Base-by-base conservation (phyloP, 345 rosid species). In the Citrus sinensis region DNA sequence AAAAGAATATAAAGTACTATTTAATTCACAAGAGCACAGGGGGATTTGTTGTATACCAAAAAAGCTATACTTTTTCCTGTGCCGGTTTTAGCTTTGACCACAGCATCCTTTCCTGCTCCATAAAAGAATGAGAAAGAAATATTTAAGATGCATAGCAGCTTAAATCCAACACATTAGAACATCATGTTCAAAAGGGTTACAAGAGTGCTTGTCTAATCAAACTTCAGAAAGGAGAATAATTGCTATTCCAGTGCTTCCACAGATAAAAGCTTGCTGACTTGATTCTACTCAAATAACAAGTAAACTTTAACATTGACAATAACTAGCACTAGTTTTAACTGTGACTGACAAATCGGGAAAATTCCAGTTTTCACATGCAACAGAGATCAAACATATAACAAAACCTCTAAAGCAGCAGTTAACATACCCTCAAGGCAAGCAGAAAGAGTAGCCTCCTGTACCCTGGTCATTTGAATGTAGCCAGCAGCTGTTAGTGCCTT, bases 51-150 rank as follows among this genome's bases (percentile, higher is more conserved):
- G 72, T 32, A 49, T 92, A 96, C 99, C 98, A 96, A 85, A 87
- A 90, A 94, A 24, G 98, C 97, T 79, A 87, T 86, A 88, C 87
- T 92, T 84, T 94, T 94, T 7, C 98, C 98, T 0, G 98, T 94
- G 64, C 95, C 95, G 27, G 99, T 91, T 88, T 89, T 96, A 78
- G 99, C 95, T 89, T 94, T 96, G 77, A 96, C 91, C 80, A 92
- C 80, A 19, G 92, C 95, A 89, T 96, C 99, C 79, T 87, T 92
- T 77, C 95, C 99, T 96, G 97, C 80, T 77, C 82, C 82, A 82
- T 69, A 78, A 69, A 64, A 30, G 51, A 83, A 72, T 49, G 27
- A 81, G 60, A 74, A 72, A 42, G 22, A 59, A 65, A 75, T 71
- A 63, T 34, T 74, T 63, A 46, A 13, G 73, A 71, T 46, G 9